These are phyloP conservation scores for Peltaster fructicola DNA, from an alignment of 2,329 filamentous ascomycete species.

Conservation along the genomic window DNA sequence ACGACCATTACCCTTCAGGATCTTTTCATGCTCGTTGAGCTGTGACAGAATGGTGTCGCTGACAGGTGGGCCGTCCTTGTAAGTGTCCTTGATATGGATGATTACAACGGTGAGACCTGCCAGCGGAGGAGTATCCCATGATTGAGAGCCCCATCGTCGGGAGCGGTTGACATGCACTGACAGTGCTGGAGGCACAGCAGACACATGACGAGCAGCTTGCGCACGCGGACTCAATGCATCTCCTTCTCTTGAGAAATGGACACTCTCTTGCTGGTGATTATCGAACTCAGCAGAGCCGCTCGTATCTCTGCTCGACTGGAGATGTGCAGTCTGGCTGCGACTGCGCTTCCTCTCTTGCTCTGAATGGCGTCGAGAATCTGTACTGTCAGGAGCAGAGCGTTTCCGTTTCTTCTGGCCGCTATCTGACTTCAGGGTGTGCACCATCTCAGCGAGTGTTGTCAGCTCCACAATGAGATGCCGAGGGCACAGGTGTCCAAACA, in stretches of 20 bases:
- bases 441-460: conserved; percentile 49
- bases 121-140: too few species aligned
- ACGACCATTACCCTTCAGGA: conserved; percentile 28
- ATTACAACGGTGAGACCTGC: conserved; percentile 63
- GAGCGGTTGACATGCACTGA: too few species aligned
- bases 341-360: conserved; percentile 18
- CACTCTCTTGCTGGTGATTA: too few species aligned
- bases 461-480: conserved; percentile 69
- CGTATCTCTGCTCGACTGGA: conserved; percentile 1
- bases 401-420: conserved; percentile 45
- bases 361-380: conserved; percentile 10
- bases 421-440: conserved; percentile 24
- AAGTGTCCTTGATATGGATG: conserved; percentile 82
- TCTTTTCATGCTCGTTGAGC: conserved; percentile 43
- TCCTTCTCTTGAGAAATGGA: too few species aligned
- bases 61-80: conserved; percentile 50
- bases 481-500: conserved; percentile 83
- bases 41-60: conserved; percentile 53
- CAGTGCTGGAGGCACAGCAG: neutral
- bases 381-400: conserved; percentile 29
- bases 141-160: too few species aligned
- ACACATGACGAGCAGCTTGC: neutral
- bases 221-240: neutral
- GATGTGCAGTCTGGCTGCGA: conserved; percentile 14
- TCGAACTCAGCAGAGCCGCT: too few species aligned